Conservation (phyloP, 495 filamentous ascomycete genomes). For the Schizothecium vesticola region DNA sequence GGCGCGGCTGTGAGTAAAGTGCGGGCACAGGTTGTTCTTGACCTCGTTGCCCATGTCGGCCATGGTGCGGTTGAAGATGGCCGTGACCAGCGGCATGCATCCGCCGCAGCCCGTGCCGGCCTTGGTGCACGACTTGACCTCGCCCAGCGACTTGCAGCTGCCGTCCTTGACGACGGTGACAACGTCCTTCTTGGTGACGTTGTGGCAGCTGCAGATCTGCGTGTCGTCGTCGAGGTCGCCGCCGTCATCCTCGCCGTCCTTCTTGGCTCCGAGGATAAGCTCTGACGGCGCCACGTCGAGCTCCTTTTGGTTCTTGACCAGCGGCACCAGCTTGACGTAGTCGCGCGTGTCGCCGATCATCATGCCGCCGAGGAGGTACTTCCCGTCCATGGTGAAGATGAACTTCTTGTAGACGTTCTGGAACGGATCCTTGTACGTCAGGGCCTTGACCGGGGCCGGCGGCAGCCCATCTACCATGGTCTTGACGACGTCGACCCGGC, state of each 20-base stretch:
- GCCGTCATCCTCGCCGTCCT: conserved; percentile 63
- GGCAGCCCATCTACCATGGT: conserved; percentile 49
- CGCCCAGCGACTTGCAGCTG: conserved; percentile 76
- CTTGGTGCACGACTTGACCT: conserved; percentile 92
- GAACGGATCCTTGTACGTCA: conserved; percentile 93
- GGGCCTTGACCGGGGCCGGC: conserved; percentile 66
- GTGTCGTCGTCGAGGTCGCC: conserved; percentile 65
- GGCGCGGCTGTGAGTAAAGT: conserved; percentile 81
- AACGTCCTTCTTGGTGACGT: conserved; percentile 86
- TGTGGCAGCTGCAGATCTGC: conserved; percentile 94
- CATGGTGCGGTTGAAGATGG: conserved; percentile 93
- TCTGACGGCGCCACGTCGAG: conserved; percentile 80
- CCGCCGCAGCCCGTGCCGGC: conserved; percentile 93
- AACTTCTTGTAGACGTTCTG: conserved; percentile 96
- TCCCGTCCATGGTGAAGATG: conserved; percentile 86
- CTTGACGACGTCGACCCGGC: conserved; percentile 32
- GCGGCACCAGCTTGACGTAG: conserved; percentile 90
- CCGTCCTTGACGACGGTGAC: conserved; percentile 70
- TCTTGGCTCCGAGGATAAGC: conserved; percentile 81
- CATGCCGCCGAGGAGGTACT: conserved; percentile 92
- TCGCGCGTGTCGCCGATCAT: conserved; percentile 97
- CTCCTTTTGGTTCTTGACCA: conserved; percentile 82
- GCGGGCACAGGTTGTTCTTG: conserved; percentile 79
- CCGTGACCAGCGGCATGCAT: conserved; percentile 87
- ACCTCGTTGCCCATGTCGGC: conserved; percentile 84